Evolutionary conservation across 2,329 filamentous ascomycete genomes (phyloP).

Genomic region (Penicillium vulpinum): DNA sequence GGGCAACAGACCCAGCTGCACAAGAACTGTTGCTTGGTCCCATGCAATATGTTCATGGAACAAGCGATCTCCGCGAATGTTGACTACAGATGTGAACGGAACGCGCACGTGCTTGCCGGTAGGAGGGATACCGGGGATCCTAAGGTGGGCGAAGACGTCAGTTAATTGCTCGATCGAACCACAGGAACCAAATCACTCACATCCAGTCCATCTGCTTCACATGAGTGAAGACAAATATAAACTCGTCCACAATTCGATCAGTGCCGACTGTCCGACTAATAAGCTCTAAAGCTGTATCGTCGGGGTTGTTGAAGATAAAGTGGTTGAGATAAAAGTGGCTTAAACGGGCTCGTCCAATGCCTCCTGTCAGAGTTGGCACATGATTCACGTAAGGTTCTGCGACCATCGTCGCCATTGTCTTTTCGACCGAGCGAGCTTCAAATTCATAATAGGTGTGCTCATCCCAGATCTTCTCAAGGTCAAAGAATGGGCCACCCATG

Average conservation of each 20-base stretch:
- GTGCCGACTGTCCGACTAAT: conserved; percentile 70
- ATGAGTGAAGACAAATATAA: conserved; percentile 66
- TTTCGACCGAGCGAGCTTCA: conserved; percentile 64
- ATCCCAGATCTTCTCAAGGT: conserved; percentile 76
- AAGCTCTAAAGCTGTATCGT: conserved; percentile 66
- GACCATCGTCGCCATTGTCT: conserved; percentile 81
- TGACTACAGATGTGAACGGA: conserved; percentile 65
- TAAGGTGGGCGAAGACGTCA: conserved; percentile 22
- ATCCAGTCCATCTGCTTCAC: conserved; percentile 66
- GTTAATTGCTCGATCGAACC: background rate
- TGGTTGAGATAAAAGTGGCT: conserved; percentile 70
- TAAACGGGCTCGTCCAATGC: conserved; percentile 64
- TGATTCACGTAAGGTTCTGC: conserved; percentile 78
- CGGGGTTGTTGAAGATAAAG: conserved; percentile 73
- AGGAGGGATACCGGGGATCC: conserved; percentile 60
- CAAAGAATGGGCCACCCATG: conserved; percentile 66
- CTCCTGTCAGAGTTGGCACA: conserved; percentile 69
- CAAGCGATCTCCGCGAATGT: conserved; percentile 66
- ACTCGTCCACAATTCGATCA: conserved; percentile 71
- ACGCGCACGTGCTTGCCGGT: conserved; percentile 57
- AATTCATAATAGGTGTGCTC: conserved; percentile 75
- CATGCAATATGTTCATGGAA: conserved; percentile 72
- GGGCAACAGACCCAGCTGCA: conserved; percentile 63
- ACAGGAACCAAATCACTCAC: conserved; percentile 46
- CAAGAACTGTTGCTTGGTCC: conserved; percentile 65